phyloP scores from a whole-genome alignment of 257 asterid genomes.

The Nyctanthes arbortristis region DNA sequence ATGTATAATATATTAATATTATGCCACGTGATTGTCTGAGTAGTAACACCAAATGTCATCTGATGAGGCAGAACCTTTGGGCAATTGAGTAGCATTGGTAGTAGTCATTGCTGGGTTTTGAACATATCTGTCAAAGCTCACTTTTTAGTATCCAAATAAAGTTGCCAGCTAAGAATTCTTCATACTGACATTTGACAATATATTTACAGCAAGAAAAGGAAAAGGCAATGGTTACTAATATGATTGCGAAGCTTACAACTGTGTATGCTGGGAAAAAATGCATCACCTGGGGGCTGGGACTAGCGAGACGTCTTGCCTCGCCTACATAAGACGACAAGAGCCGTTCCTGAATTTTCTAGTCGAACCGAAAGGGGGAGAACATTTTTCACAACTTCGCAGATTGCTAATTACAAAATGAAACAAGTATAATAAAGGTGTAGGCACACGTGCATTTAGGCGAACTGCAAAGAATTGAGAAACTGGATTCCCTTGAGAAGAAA shows the following conservation, averaged over 20 bases:
- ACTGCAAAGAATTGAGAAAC: slow-evolving; percentile 7
- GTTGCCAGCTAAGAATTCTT: not conserved
- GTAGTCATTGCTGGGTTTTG: too few species aligned
- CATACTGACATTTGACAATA: not conserved
- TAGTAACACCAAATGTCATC: too few species aligned
- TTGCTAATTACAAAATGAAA: too few species aligned
- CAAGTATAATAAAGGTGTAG: not conserved
- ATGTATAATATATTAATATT: too few species aligned
- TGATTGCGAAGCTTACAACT: slow-evolving; percentile 74
- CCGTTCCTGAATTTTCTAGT: not conserved
- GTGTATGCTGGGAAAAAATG: slow-evolving; percentile 95
- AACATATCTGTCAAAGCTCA: not conserved
- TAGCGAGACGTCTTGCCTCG: slow-evolving; percentile 70
- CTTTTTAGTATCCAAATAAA: too few species aligned
- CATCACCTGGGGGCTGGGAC: slow-evolving; percentile 91
- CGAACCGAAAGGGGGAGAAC: not conserved
- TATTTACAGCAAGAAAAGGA: slow-evolving; percentile 76
- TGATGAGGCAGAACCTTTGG: too few species aligned
- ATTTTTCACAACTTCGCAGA: not conserved
- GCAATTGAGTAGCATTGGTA: too few species aligned
- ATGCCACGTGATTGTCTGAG: too few species aligned
- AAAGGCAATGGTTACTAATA: slow-evolving; percentile 74
- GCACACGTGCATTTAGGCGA: slow-evolving; percentile 9
- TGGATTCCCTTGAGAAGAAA: slow-evolving; percentile 11
- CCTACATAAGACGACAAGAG: too few species aligned